Evolutionary conservation across 2,329 filamentous ascomycete species (phyloP), one percentile per base, ranked within the genome.

Genomic region (Cadophora malorum): DNA sequence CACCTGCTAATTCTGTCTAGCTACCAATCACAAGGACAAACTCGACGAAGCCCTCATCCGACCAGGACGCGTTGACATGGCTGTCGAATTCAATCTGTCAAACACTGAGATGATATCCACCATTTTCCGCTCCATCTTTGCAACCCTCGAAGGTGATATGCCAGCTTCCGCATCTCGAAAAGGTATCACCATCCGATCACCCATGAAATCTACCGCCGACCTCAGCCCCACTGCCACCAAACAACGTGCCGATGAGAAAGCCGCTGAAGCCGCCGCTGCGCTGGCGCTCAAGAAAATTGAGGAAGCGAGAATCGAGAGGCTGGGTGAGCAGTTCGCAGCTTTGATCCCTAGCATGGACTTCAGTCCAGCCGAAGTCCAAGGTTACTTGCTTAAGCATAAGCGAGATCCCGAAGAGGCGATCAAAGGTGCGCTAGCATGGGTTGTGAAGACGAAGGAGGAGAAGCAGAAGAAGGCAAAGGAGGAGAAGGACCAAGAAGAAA

Each of bases 291-390:
- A 66, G 16, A n/a, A 67, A 35, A 66, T 35, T 4, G 63, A 62
- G 58, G 64, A 70, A 9, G 61, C 64, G 10, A 73, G 68, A 52
- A 69, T 63, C 12, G 45, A 64, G n/a, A 65, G 82, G 41, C 84
- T 88, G 19, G 84, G 86, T 0, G 70, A 73, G 12, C 75, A 81
- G 50, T 91, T 91, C 72, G 83, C 84, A 0, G 72, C 79, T 8
- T 79, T 81, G 56, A 83, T 91, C 50, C 86, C 86, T 0, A 78
- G 80, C 7, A 80, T 78, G 8, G 77, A 78, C n/a, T 84, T 90
- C 69, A 85, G 83, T 45, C 88, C 89, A 0, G 89, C 89, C 0
- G 86, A 90, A 77, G 85, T 91, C 53, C 88, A 90, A 75, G 88
- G 88, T 0, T 91, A 88, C 76, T 75, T 91, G 65, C 79, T 91